Conservation (phyloP, 768 basidiomycete species). For the Tulasnella sp. region DNA sequence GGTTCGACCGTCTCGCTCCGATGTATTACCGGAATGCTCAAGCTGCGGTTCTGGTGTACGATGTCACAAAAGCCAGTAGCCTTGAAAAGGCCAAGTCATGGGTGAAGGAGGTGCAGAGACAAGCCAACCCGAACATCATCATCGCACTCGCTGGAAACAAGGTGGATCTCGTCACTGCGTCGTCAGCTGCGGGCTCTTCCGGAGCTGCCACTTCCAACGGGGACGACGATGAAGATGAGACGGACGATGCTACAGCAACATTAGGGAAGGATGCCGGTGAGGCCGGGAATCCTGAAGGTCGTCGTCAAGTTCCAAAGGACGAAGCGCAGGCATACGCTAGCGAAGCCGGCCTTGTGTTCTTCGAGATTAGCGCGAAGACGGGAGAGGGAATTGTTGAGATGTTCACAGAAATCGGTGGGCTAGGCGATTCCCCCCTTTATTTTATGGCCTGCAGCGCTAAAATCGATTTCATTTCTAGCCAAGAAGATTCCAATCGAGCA, state of each 20-base stretch:
- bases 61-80: slow-evolving; percentile 91
- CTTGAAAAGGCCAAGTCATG: slow-evolving; percentile 99
- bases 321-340: slow-evolving; percentile 96
- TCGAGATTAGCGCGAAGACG: slow-evolving; percentile 96
- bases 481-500: slow-evolving; percentile 91
- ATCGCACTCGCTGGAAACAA: slow-evolving; percentile 98
- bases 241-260: slow-evolving; percentile 86
- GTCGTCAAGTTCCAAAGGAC: slow-evolving; percentile 85
- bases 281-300: slow-evolving; percentile 49
- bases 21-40: slow-evolving; percentile 99
- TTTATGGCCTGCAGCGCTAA: neutral
- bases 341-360: slow-evolving; percentile 90
- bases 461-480: slow-evolving; percentile 36
- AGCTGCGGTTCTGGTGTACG: slow-evolving; percentile 97
- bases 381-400: slow-evolving; percentile 93
- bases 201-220: slow-evolving; percentile 39
- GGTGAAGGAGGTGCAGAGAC: slow-evolving; percentile 98
- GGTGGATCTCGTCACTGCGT: slow-evolving; percentile 61
- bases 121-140: slow-evolving; percentile 98
- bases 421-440: neutral
- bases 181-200: slow-evolving; percentile 34
- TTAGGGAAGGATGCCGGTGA: slow-evolving; percentile 58
- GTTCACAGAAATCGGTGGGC: slow-evolving; percentile 93
- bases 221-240: slow-evolving; percentile 73
- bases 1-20: slow-evolving; percentile 95